Base-by-base conservation (phyloP, 257 asterid genomes). In the Capsicum rhomboideum region DNA sequence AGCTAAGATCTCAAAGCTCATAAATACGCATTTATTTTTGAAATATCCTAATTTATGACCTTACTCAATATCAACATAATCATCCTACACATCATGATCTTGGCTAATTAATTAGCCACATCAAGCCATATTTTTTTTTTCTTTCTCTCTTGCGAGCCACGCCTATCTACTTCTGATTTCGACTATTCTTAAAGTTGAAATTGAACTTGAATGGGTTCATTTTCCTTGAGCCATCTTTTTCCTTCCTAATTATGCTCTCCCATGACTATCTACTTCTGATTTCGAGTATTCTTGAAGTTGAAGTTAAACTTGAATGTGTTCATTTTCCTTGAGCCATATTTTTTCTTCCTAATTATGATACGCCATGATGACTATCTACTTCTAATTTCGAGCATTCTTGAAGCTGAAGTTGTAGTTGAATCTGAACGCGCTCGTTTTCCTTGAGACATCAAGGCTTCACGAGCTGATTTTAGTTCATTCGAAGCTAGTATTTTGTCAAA, bases 381-480 rank as follows among this genome's bases (percentile, higher is more conserved):
- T 49, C 0, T 75, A 1, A 75, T 75, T 75, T 50, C 10, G 40
- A 23, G 42, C 23, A 75, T 75, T 75, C 80, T 75, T 75, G 80
- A 59, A n/a, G 1, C 8, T 56, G 56, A 67, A 67, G 75, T 31
- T 17, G 69, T 4, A 29, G 7, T 31, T 49, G 63, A 26, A 49
- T 9, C 1, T 80, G 83, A 80, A 59, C 46, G 18, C 3, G 59
- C 54, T 80, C 74, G 42, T 80, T 80, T 80, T 2, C 42, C 75
- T 80, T 80, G 83, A 40, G 83, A 80, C 12, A 59, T 80, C 56
- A 80, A 64, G 17, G 71, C 59, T 80, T 59, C 28, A n/a, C 77
- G 55, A 58, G 83, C 83, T 13, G 75, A 59, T 26, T 37, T 21
- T 26, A 80, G 16, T 42, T 44, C 83, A 10, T 80, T 80, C 2